Percentiles rank a stretch among this genome's conserved stretches.
phyloP scores from a whole-genome alignment of 164 flowering plant species.

The Vitis amurensis region DNA sequence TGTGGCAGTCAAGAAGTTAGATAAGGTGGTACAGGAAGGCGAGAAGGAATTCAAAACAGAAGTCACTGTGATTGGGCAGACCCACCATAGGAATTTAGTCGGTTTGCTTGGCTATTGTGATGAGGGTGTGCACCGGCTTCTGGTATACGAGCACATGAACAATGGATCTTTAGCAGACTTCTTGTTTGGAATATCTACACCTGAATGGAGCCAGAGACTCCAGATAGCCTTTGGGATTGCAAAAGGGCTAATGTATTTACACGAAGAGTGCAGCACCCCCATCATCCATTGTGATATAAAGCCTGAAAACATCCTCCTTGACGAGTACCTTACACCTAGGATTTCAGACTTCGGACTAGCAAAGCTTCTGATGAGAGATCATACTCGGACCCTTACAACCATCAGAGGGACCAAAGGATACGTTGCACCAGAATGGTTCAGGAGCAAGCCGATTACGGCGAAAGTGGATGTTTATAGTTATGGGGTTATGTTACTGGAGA shows the following conservation, averaged over 20 bases:
- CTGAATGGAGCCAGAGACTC: conserved; percentile 13
- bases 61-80: conserved; percentile 6
- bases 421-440: background rate
- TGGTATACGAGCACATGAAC: conserved; percentile 23
- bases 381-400: conserved; percentile 12
- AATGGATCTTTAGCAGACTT: conserved; percentile 15
- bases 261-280: conserved; percentile 4
- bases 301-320: no score
- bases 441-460: no score
- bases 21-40: conserved; percentile 6
- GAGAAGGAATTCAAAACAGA: conserved; percentile 24
- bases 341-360: no score
- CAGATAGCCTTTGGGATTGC: conserved; percentile 17
- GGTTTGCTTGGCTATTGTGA: conserved; percentile 14
- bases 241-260: conserved; percentile 19
- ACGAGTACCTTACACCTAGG: no score
- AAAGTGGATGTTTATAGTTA: no score
- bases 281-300: no score
- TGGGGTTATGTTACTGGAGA: no score
- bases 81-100: conserved; percentile 24
- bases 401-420: conserved; percentile 22
- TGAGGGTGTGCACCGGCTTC: conserved; percentile 5
- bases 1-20: conserved; percentile 16
- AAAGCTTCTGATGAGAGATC: conserved; percentile 16
- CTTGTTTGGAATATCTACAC: conserved; percentile 11